Evolutionary conservation across 2,329 filamentous ascomycete species (phyloP).

Genomic region (Pseudogymnoascus sp.): DNA sequence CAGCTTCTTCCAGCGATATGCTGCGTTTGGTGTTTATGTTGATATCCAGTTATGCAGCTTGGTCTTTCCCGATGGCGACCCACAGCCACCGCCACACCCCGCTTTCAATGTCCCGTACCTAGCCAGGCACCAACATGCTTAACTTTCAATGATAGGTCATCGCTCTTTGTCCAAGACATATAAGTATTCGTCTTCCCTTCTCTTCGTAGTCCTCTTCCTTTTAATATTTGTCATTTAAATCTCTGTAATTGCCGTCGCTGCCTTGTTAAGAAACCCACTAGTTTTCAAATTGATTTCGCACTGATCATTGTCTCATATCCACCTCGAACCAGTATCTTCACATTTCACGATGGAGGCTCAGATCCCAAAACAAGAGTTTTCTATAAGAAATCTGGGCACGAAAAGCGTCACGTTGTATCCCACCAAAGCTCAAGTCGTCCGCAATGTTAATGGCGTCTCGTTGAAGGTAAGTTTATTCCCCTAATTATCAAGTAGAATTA

Average conservation of each 20-base stretch:
- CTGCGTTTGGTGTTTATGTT: background rate
- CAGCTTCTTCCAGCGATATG: background rate
- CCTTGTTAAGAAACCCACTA: background rate
- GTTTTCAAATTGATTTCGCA: background rate
- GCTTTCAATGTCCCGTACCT: background rate
- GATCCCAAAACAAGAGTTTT: slow-evolving; percentile 38
- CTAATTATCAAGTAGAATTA: background rate
- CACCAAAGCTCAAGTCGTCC: slow-evolving; percentile 48
- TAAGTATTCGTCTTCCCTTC: background rate
- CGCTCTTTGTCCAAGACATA: background rate
- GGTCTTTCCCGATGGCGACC: background rate
- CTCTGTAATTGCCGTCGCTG: background rate
- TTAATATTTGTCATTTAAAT: background rate
- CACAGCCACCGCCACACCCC: background rate
- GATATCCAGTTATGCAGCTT: background rate
- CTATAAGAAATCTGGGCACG: slow-evolving; percentile 47
- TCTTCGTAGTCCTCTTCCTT: background rate
- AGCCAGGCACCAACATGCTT: background rate
- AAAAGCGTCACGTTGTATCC: slow-evolving; percentile 57
- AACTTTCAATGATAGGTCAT: background rate
- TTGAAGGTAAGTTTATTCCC: slow-evolving; percentile 29
- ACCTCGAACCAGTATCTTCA: background rate
- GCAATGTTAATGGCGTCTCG: slow-evolving; percentile 47
- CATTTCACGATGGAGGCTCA: slow-evolving; percentile 16
- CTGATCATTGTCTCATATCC: background rate